phyloP scores from a whole-genome alignment of 768 basidiomycete genomes.

The Termitomyces sp. region DNA sequence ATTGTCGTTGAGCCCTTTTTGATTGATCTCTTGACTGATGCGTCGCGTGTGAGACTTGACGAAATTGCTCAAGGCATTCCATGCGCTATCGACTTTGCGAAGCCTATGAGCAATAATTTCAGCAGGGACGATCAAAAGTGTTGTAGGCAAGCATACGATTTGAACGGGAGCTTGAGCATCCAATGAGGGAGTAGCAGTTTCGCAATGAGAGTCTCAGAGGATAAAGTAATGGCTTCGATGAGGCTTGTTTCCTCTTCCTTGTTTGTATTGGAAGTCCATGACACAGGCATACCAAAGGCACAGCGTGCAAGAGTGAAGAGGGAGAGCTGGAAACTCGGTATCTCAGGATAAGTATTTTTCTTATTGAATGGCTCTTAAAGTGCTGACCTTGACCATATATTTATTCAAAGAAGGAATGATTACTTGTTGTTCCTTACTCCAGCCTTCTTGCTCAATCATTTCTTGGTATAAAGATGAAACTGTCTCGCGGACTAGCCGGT shows the following conservation, averaged over 20 bases:
- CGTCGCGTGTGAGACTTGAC: not conserved
- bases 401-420: slow-evolving; percentile 13
- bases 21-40: slow-evolving; percentile 8
- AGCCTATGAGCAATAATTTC: slow-evolving; percentile 6
- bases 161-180: slow-evolving; percentile 18
- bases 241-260: slow-evolving; percentile 5
- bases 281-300: slow-evolving; percentile 18
- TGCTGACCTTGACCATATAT: slow-evolving; percentile 17
- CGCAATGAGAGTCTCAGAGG: slow-evolving; percentile 10
- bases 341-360: not conserved
- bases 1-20: not conserved
- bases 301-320: slow-evolving; percentile 17
- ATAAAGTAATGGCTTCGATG: slow-evolving; percentile 5
- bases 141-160: slow-evolving; percentile 8
- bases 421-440: slow-evolving; percentile 11
- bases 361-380: not conserved
- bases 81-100: slow-evolving; percentile 9
- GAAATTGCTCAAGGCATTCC: not conserved
- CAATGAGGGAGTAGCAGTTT: slow-evolving; percentile 18
- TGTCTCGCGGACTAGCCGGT: slow-evolving; percentile 23
- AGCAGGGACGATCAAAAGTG: not conserved
- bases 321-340: slow-evolving; percentile 9
- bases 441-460: slow-evolving; percentile 21
- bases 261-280: slow-evolving; percentile 9
- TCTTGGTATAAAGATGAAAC: slow-evolving; percentile 19